Evolutionary conservation across 202 grass and related monocot species (phyloP).

Genomic region (Digitaria exilis): DNA sequence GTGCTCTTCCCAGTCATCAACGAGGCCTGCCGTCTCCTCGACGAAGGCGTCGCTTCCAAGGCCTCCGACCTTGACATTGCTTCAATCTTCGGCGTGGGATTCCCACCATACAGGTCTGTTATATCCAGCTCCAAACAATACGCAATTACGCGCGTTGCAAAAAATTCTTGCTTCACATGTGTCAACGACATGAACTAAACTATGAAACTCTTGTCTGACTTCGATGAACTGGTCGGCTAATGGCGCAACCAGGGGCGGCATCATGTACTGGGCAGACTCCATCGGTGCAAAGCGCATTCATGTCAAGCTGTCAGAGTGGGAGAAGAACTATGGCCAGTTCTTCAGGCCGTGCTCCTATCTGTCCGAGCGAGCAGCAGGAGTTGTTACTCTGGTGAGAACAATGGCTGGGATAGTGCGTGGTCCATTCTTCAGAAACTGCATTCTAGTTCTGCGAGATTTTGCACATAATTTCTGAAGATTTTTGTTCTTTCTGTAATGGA

Average conservation of each 20-base stretch:
- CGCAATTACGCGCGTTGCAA: too few relatives aligned
- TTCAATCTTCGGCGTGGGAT: slow-evolving; percentile 85
- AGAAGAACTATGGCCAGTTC: slow-evolving; percentile 61
- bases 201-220: neutral
- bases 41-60: slow-evolving; percentile 76
- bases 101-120: slow-evolving; percentile 80
- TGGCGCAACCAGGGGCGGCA: slow-evolving; percentile 62
- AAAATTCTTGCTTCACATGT: neutral
- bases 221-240: neutral
- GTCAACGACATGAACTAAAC: neutral
- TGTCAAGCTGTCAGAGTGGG: slow-evolving; percentile 68
- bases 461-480: neutral
- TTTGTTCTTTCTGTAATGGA: neutral
- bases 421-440: neutral
- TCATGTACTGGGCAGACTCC: slow-evolving; percentile 88
- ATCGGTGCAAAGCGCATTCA: slow-evolving; percentile 73
- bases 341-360: slow-evolving; percentile 85
- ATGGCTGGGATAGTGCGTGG: neutral
- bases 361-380: slow-evolving; percentile 67
- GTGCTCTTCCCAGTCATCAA: slow-evolving; percentile 89
- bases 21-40: slow-evolving; percentile 82
- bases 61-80: slow-evolving; percentile 90
- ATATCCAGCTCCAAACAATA: neutral
- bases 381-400: slow-evolving; percentile 68
- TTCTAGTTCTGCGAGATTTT: neutral